Percentiles rank a stretch among this genome's conserved stretches.
These are phyloP conservation scores for Apiospora pterosperma DNA, from an alignment of 2,329 filamentous ascomycete genomes.

Conservation along the genomic window DNA sequence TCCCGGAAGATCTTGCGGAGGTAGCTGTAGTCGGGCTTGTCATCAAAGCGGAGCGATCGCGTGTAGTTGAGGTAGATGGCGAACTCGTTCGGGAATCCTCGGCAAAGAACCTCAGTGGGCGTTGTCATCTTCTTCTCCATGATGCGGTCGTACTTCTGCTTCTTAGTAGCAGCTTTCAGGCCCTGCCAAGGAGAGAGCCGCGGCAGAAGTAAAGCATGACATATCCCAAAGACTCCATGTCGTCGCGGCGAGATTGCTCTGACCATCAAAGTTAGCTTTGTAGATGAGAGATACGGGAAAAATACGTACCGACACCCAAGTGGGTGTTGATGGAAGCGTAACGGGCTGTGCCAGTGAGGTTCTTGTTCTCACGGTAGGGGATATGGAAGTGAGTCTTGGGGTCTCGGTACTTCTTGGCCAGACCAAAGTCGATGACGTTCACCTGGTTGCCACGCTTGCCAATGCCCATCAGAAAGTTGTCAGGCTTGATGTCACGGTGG, in stretches of 20 bases:
- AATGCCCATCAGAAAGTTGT: conserved; percentile 99
- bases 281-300: neutral
- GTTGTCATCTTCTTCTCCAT: conserved; percentile 99
- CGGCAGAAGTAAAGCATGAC: conserved; percentile 99
- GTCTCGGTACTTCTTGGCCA: conserved; percentile 99
- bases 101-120: conserved; percentile 95
- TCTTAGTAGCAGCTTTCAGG: conserved; percentile 96
- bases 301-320: conserved; percentile 75
- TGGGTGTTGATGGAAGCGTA: conserved; percentile 99
- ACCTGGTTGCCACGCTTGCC: conserved; percentile 99
- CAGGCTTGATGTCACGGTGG: conserved; percentile 99
- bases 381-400: conserved; percentile 99
- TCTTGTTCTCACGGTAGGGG: conserved; percentile 99
- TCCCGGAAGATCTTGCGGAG: conserved; percentile 99
- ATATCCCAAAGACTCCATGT: conserved; percentile 98
- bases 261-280: conserved; percentile 1
- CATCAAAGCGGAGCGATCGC: conserved; percentile 95
- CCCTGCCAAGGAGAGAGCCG: conserved; percentile 97
- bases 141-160: conserved; percentile 99
- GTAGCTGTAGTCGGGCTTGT: conserved; percentile 99
- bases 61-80: conserved; percentile 99
- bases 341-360: conserved; percentile 95
- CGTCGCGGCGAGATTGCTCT: conserved; percentile 98
- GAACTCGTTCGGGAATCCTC: conserved; percentile 98
- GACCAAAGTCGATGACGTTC: conserved; percentile 98